These are phyloP conservation scores for Mortierella antarctica DNA, from an alignment of 192 early-diverging fungal species.

Conservation along the genomic window DNA sequence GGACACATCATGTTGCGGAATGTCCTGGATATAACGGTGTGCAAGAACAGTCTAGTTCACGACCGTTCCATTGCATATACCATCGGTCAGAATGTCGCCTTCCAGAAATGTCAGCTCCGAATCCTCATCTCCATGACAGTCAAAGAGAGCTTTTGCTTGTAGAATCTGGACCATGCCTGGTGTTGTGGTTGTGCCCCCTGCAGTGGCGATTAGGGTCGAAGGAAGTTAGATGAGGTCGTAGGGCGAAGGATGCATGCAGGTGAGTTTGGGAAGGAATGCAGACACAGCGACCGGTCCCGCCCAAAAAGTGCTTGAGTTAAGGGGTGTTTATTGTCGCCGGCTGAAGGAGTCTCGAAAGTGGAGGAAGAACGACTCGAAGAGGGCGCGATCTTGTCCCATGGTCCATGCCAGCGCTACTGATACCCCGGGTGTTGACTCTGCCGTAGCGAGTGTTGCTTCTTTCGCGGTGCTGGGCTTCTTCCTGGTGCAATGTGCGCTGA, in stretches of 20 bases:
- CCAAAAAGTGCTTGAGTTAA: no score
- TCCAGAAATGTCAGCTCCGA: slow-evolving; percentile 67
- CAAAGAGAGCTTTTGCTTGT: slow-evolving; percentile 65
- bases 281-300: no score
- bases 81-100: slow-evolving; percentile 65
- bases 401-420: slow-evolving; percentile 48
- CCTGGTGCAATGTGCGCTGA: neutral
- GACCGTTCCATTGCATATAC: slow-evolving; percentile 5
- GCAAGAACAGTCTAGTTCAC: no score
- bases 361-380: slow-evolving; percentile 61
- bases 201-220: neutral
- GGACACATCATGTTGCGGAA: neutral
- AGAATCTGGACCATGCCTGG: slow-evolving; percentile 19
- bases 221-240: neutral
- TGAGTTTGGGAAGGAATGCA: neutral
- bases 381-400: slow-evolving; percentile 55
- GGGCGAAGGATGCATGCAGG: neutral
- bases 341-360: slow-evolving; percentile 25
- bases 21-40: neutral
- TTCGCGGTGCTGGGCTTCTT: neutral
- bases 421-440: neutral
- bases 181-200: neutral
- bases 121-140: slow-evolving; percentile 67
- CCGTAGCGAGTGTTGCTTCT: neutral
- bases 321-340: neutral